Evolutionary conservation across 495 filamentous ascomycete species (phyloP), one percentile per base, ranked within the genome.

Genomic region (Aspergillus diversus): DNA sequence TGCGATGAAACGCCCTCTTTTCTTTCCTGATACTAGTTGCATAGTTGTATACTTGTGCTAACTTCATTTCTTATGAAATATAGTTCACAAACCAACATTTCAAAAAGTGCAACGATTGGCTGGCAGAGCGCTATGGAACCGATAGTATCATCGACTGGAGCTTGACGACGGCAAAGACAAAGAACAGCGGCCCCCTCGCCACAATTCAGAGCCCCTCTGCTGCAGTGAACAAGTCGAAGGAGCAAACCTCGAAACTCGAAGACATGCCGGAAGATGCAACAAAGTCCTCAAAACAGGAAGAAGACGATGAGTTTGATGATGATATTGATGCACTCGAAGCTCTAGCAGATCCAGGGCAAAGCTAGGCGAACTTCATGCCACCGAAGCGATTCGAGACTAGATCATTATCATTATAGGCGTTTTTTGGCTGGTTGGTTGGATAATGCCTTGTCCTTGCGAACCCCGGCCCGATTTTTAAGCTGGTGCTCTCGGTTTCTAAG

Each of bases 41-140:
- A 27, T 27, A 1, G 2, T 27, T 21, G 7, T 33, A 21, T 21
- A 15, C n/a, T 33, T 37, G 0, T 55, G 13, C 50, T 59, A 37
- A 32, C 16, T 32, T 32, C 1, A 17, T 42, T 52, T 0, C 42
- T 2, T 61, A 15, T 27, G 17, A 9, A 27, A 3, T 57, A n/a
- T 69, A 90, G 87, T 93, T 95, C 68, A 84, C 88, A 54, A 94
- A 92, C 63, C 87, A 87, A 0, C 96, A 98, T 77, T 99, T 97
- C 73, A 87, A 82, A 66, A 86, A 87, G 75, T 89, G 91, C 59
- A 98, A 99, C 70, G 90, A 92, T 67, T 99, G 95, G 94, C 79
- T 99, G 35, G 80, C 81, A 57, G 66, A 79, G 63, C 77, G 88
- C 56, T 97, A 98, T 75, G 95, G 96, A 2, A 80, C 81, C 35